A percentile compares a stretch with the other conserved stretches of the same genome.
These are phyloP conservation scores for Ettlia oleoabundans DNA, from an alignment of 139 green algal genomes.

Conservation along the genomic window DNA sequence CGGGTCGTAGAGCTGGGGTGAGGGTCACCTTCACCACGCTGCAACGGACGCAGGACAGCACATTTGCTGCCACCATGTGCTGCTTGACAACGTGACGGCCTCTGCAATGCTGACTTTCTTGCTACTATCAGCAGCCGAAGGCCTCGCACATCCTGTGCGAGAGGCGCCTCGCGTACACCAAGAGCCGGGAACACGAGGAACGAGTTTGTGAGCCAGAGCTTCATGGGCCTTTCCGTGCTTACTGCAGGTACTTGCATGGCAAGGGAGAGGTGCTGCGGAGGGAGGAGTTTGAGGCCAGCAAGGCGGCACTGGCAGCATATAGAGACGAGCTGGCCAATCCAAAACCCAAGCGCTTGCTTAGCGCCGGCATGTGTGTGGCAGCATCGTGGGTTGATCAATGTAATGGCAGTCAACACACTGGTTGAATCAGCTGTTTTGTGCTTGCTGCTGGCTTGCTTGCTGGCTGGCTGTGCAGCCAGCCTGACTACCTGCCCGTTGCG, in stretches of 20 bases:
- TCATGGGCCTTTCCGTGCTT: too few species aligned
- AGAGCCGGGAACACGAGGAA: too few species aligned
- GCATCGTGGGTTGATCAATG: not conserved
- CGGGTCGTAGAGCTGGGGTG: constrained; percentile 30
- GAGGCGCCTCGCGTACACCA: too few species aligned
- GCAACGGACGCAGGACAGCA: not conserved
- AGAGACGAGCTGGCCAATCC: constrained; percentile 72
- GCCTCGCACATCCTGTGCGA: too few species aligned
- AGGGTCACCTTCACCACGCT: not conserved
- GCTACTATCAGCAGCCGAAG: too few species aligned
- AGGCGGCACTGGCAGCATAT: constrained; percentile 73
- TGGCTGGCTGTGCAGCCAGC: not conserved
- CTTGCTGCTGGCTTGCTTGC: not conserved
- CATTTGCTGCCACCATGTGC: not conserved
- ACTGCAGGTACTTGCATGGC: constrained; percentile 74
- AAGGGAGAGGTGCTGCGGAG: constrained; percentile 87
- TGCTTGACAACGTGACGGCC: not conserved
- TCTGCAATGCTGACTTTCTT: constrained; percentile 43
- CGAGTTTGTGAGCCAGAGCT: too few species aligned
- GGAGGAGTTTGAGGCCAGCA: constrained; percentile 90
- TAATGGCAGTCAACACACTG: too few species aligned
- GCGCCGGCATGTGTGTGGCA: constrained; percentile 48
- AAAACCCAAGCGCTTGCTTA: constrained; percentile 77
- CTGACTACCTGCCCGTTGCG: too few species aligned
- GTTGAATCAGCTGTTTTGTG: too few species aligned